Conservation (phyloP, 345 rosid genomes). For the Limnanthes douglasii region DNA sequence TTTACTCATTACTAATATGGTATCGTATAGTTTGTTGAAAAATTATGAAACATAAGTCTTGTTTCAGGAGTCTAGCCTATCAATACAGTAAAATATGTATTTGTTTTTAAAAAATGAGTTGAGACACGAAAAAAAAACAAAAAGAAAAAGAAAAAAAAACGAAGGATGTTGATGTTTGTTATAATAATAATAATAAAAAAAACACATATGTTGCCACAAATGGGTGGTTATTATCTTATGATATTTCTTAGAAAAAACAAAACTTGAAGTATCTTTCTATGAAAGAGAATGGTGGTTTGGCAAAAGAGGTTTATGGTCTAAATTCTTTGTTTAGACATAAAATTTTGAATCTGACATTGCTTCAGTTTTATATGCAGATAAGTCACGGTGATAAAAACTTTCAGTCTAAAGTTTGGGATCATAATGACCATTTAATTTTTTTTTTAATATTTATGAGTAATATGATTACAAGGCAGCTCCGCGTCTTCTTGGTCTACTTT, state of each 20-base stretch:
- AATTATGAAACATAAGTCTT: too few relatives aligned
- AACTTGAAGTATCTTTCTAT: constrained; percentile 24
- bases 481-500: constrained; percentile 91
- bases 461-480: constrained; percentile 95
- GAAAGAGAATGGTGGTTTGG: constrained; percentile 17
- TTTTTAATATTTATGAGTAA: constrained; percentile 71
- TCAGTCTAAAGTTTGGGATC: constrained; percentile 40
- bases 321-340: constrained; percentile 41
- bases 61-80: too few relatives aligned
- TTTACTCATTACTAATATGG: too few relatives aligned
- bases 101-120: too few relatives aligned
- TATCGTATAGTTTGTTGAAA: too few relatives aligned
- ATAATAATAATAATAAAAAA: constrained; percentile 19
- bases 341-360: constrained; percentile 54
- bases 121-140: constrained; percentile 12
- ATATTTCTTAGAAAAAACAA: constrained; percentile 11
- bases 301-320: constrained; percentile 18
- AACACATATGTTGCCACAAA: constrained; percentile 22
- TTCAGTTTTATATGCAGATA: constrained; percentile 72
- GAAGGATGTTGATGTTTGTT: constrained; percentile 4
- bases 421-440: constrained; percentile 40
- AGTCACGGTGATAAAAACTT: constrained; percentile 37
- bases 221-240: constrained; percentile 9
- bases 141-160: constrained; percentile 32
- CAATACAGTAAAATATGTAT: too few relatives aligned